phyloP scores from a whole-genome alignment of 345 rosid genomes.

The Psidium guajava region DNA sequence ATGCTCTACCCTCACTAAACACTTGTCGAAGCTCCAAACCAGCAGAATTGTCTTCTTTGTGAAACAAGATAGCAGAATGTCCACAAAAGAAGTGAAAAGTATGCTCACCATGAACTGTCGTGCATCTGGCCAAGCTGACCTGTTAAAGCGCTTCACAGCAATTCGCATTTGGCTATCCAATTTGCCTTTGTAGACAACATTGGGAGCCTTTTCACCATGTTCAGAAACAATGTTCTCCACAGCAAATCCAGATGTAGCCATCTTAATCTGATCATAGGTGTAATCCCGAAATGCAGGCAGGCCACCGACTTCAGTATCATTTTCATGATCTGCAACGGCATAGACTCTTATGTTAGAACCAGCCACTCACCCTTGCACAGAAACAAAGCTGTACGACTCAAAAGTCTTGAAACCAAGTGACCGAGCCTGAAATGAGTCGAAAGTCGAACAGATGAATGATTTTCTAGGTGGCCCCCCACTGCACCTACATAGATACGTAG shows the following conservation, averaged over 20 bases:
- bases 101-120: conserved; percentile 59
- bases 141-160: conserved; percentile 83
- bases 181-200: conserved; percentile 85
- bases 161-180: conserved; percentile 63
- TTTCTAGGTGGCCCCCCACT: not conserved
- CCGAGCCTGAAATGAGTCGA: not conserved
- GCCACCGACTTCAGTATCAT: conserved; percentile 23
- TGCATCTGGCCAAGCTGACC: conserved; percentile 91
- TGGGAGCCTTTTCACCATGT: conserved; percentile 90
- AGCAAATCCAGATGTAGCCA: conserved; percentile 84
- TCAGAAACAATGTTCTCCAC: conserved; percentile 87
- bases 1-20: not conserved
- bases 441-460: not conserved
- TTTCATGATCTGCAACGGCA: conserved; percentile 35
- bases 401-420: not conserved
- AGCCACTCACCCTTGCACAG: not conserved
- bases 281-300: conserved; percentile 52
- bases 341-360: not conserved
- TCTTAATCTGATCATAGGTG: conserved; percentile 57
- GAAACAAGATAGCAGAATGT: not conserved
- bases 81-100: not conserved
- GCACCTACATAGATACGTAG: not conserved
- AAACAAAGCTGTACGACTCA: not conserved
- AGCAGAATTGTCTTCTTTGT: not conserved
- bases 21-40: not conserved